phyloP scores from a whole-genome alignment of 23 red algal genomes.

The Gracilaria gracilis region DNA sequence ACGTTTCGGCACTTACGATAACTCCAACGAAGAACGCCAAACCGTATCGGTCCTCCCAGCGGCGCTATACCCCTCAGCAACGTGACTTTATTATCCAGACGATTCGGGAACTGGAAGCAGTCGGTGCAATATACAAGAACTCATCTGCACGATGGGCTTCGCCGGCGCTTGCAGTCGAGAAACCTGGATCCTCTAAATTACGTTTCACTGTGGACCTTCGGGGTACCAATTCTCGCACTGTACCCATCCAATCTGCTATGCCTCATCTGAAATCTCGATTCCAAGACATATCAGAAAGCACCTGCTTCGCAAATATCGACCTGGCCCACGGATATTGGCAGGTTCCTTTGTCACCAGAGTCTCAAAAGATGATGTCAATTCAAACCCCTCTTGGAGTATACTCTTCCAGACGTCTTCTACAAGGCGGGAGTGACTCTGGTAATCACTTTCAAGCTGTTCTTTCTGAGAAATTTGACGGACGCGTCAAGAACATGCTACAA shows the following conservation, averaged over 20 bases:
- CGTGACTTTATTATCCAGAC: no score
- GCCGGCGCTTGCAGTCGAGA: slow-evolving; percentile 34
- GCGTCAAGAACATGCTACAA: not conserved
- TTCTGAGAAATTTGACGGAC: not conserved
- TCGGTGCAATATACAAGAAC: slow-evolving; percentile 22
- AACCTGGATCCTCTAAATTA: not conserved
- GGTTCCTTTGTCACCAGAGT: no score
- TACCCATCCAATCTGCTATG: slow-evolving; percentile 21
- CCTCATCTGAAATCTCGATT: slow-evolving; percentile 28
- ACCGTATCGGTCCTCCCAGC: not conserved
- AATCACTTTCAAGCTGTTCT: slow-evolving; percentile 46
- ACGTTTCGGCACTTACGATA: not conserved
- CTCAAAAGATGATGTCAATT: no score
- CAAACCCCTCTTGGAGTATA: no score
- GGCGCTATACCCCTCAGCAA: not conserved
- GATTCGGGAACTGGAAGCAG: slow-evolving; percentile 15
- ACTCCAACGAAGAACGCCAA: not conserved
- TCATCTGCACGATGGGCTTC: slow-evolving; percentile 34
- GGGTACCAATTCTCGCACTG: not conserved
- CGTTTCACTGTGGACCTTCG: slow-evolving; percentile 40
- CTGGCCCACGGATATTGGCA: not conserved
- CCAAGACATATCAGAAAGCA: slow-evolving; percentile 14
- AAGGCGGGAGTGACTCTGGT: no score
- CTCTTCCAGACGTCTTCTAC: no score
- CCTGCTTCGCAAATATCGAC: slow-evolving; percentile 12